Base-by-base conservation (phyloP, 495 filamentous ascomycete species). In the Penicillium angulare region DNA sequence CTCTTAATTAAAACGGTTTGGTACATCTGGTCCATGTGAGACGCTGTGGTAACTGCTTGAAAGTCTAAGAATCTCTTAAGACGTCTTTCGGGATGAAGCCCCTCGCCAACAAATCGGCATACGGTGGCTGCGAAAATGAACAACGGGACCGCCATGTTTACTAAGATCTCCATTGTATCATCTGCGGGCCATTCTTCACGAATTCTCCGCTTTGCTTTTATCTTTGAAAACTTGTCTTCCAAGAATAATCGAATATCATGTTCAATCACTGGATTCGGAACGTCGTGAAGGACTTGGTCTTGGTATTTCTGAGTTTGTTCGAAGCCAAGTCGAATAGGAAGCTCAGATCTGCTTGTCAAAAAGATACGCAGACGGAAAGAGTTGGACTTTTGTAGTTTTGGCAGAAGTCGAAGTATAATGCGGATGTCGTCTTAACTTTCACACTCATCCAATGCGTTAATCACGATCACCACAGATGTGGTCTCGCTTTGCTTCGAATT, bases 181-280 rank as follows among this genome's bases (percentile, higher is more conserved):
- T 51, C 24, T 21, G 65, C 66, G 1, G 79, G 79, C 79, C 78
- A 83, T 7, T 2, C 20, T 5, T 1, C 0, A 7, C 26, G 16
- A 7, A 46, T n/a, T 15, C 7, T 10, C 2, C 10, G 18, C 1
- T 46, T 12, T 3, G 17, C 8, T 21, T 17, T 4, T 33, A 46
- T 46, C 16, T 13, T 27, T 7, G 8, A 12, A 21, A 46, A 22
- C 7, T n/a, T 8, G 7, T 32, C 3, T n/a, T 34, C 6, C 5
- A 46, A 10, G 7, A 21, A 46, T 0, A 34, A n/a, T 2, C 7
- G 2, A 3, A 46, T 33, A 12, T 46, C 43, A 5, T 17, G 43
- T 22, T 33, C 18, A 17, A 46, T 34, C 3, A 33, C 18, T 32
- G 43, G 16, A n/a, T 9, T 2, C 3, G n/a, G 27, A 34, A 34